phyloP scores from a whole-genome alignment of 176 grass and related monocot species.

The Zoysia japonica region DNA sequence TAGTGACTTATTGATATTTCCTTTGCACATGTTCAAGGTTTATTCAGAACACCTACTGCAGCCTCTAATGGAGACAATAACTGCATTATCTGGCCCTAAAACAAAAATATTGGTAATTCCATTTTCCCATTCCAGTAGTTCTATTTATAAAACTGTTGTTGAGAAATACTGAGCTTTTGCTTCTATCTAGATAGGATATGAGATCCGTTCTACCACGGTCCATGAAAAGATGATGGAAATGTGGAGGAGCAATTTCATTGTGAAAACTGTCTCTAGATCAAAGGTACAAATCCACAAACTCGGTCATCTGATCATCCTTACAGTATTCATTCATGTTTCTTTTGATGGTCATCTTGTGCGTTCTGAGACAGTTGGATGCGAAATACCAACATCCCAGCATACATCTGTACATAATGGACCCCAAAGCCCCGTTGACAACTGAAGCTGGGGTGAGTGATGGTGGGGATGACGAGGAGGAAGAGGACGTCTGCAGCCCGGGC shows the following conservation, averaged over 20 bases:
- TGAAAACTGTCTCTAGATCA: conserved; percentile 70
- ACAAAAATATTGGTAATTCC: conserved; percentile 65
- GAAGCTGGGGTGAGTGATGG: neutral
- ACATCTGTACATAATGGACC: conserved; percentile 88
- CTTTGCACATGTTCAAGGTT: conserved; percentile 55
- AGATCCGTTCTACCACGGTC: conserved; percentile 76
- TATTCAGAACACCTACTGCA: conserved; percentile 82
- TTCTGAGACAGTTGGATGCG: conserved; percentile 65
- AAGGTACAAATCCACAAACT: conserved; percentile 47
- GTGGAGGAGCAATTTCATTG: conserved; percentile 78
- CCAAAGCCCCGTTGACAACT: conserved; percentile 35
- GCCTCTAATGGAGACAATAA: conserved; percentile 75
- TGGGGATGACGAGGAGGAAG: conserved; percentile 50
- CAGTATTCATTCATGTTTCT: neutral
- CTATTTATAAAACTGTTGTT: neutral
- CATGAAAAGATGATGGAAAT: conserved; percentile 91
- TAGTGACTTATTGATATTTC: conserved; percentile 2
- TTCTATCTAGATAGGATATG: conserved; percentile 71
- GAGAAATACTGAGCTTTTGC: neutral
- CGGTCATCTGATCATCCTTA: neutral
- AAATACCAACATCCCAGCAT: conserved; percentile 88
- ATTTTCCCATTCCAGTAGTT: neutral
- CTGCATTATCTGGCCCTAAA: conserved; percentile 86
- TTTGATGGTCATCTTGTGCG: conserved; percentile 15
- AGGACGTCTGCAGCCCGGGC: conserved; percentile 35